Percentiles rank a stretch among this genome's conserved stretches.
phyloP scores from a whole-genome alignment of 495 filamentous ascomycete genomes.

The Penicillium parvum region DNA sequence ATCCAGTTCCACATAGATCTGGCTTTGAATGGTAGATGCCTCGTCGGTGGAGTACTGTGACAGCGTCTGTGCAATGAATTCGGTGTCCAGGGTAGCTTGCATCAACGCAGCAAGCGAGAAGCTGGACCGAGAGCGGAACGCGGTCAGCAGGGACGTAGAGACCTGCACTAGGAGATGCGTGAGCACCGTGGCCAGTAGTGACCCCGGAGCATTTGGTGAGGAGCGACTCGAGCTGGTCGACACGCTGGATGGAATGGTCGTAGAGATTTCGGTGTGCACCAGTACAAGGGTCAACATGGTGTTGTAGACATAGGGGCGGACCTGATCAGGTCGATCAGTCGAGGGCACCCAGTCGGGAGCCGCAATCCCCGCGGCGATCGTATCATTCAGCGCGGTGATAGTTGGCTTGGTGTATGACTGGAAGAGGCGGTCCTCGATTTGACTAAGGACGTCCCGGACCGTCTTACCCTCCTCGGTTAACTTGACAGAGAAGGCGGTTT shows the following conservation, averaged over 20 bases:
- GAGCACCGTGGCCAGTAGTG: slow-evolving; percentile 67
- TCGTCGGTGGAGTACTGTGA: slow-evolving; percentile 81
- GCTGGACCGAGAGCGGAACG: slow-evolving; percentile 59
- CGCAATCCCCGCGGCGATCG: slow-evolving; percentile 66
- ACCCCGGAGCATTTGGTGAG: slow-evolving; percentile 43
- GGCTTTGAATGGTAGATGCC: slow-evolving; percentile 70
- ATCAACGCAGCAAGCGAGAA: slow-evolving; percentile 81
- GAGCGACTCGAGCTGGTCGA: slow-evolving; percentile 26
- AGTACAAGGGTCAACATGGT: slow-evolving; percentile 77
- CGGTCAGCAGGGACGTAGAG: slow-evolving; percentile 62
- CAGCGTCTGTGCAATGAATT: slow-evolving; percentile 93
- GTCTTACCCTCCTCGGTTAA: slow-evolving; percentile 87
- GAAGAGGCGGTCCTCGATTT: slow-evolving; percentile 88
- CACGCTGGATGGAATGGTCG: slow-evolving; percentile 53
- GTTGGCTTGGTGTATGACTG: slow-evolving; percentile 80
- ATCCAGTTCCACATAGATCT: slow-evolving; percentile 88
- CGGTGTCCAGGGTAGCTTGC: slow-evolving; percentile 95
- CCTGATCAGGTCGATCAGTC: slow-evolving; percentile 62
- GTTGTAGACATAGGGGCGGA: slow-evolving; percentile 83
- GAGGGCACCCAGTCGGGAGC: slow-evolving; percentile 66
- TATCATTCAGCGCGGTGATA: slow-evolving; percentile 53
- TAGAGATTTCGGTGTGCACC: slow-evolving; percentile 86
- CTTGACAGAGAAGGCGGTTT: slow-evolving; percentile 82
- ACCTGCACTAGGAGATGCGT: slow-evolving; percentile 76
- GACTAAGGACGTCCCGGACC: slow-evolving; percentile 78